phyloP scores from a whole-genome alignment of 495 filamentous ascomycete species.

The Coniosporium apollinis region DNA sequence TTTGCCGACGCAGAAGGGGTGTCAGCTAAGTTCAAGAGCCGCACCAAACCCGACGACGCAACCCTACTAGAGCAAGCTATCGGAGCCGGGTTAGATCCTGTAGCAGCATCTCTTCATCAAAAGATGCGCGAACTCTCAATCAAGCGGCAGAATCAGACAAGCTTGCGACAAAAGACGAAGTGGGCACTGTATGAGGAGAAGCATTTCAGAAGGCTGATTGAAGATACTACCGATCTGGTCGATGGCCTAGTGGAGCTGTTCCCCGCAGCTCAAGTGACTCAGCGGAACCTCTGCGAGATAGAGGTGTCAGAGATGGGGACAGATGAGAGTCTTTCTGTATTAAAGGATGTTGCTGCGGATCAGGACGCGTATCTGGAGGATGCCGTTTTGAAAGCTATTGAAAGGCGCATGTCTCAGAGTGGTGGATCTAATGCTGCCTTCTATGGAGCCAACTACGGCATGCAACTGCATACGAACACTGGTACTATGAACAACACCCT shows the following conservation, averaged over 20 bases:
- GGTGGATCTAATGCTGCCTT: no score
- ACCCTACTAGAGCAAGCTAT: conserved; percentile 5
- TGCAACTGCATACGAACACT: no score
- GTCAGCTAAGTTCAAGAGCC: conserved; percentile 7
- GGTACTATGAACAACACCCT: no score
- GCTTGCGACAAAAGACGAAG: conserved; percentile 8
- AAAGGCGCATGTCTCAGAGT: no score
- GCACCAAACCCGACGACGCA: conserved; percentile 1
- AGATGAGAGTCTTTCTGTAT: conserved; percentile 3
- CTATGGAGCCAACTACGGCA: no score
- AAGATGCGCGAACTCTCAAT: conserved; percentile 17
- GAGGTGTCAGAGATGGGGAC: conserved; percentile 12
- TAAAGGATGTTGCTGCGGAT: conserved; percentile 8
- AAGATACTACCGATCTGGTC: conserved; percentile 16
- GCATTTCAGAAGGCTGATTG: conserved; percentile 12
- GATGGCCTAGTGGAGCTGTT: conserved; percentile 17
- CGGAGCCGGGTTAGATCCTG: conserved; percentile 10
- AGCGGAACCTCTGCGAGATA: conserved; percentile 12
- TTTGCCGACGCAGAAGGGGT: conserved; percentile 17
- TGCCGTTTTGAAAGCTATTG: conserved; percentile 3
- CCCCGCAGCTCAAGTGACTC: conserved; percentile 10
- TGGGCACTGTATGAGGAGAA: conserved; percentile 13
- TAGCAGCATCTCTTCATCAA: conserved; percentile 9
- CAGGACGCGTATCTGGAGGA: conserved; percentile 10
- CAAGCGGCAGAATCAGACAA: conserved; percentile 11